A percentile compares a stretch with the other conserved stretches of the same genome.
Evolutionary conservation across 169 alveolate genomes (phyloP).

Genomic region (Amoebophrya sp.): DNA sequence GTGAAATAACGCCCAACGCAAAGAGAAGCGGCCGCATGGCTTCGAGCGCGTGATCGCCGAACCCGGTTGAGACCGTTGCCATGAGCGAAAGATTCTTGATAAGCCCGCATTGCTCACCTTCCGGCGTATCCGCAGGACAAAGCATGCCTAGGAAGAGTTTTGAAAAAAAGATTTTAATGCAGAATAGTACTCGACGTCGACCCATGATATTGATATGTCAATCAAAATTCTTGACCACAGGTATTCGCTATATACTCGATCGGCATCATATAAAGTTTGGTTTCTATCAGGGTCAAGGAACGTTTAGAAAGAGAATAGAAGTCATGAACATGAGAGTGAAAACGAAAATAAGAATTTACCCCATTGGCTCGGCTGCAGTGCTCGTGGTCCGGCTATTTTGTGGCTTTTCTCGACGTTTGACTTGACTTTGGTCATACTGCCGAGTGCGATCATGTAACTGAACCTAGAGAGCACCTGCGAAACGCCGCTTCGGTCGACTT

Average conservation of each 20-base stretch:
- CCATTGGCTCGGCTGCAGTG: constrained; percentile 98
- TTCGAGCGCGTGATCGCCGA: constrained; percentile 67
- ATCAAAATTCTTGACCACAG: too few relatives aligned
- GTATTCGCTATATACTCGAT: too few relatives aligned
- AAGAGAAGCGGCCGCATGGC: constrained; percentile 34
- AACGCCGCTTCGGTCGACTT: constrained; percentile 51
- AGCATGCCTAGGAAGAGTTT: too few relatives aligned
- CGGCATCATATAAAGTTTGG: too few relatives aligned
- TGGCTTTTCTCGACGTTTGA: constrained; percentile 84
- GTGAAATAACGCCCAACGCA: background rate
- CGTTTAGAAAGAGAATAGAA: too few relatives aligned
- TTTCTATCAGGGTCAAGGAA: too few relatives aligned
- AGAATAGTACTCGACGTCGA: too few relatives aligned
- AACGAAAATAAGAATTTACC: too few relatives aligned
- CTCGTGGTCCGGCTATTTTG: constrained; percentile 90
- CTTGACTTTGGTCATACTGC: constrained; percentile 87
- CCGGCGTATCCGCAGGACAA: constrained; percentile 99
- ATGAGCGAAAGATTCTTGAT: constrained; percentile 93
- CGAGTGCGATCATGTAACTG: constrained; percentile 91
- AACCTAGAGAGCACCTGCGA: constrained; percentile 84
- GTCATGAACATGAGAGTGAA: too few relatives aligned
- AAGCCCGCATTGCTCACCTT: constrained; percentile 98
- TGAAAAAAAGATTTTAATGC: too few relatives aligned
- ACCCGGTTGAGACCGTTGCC: constrained; percentile 97
- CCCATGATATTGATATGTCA: too few relatives aligned